Evolutionary conservation across 75 land plant genomes (phyloP), one percentile per base, ranked within the genome.

Genomic region (Cryptomeria japonica): DNA sequence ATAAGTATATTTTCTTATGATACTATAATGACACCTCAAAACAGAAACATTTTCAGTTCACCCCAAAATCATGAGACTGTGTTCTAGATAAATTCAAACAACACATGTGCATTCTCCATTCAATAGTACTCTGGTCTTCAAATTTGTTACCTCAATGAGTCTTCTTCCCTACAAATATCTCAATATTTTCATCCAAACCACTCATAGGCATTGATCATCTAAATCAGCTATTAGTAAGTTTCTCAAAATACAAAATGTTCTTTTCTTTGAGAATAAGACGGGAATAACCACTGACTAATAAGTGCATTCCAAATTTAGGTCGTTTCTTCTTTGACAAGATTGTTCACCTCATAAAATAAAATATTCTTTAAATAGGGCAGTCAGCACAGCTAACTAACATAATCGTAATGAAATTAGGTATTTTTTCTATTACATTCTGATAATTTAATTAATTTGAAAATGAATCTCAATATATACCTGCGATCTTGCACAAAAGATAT

Each of bases 401-500:
- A 46, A 46, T 25, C n/a, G 3, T 44, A 3, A 46, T n/a, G 32
- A 82, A 46, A 46, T 12, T 25, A 12, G 31, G 14, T 12, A 49
- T n/a, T 2, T 19, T 22, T 82, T 10, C 16, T 7, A 82, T 28
- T 44, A 53, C 51, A n/a, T 82, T 31, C 4, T 44, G 84, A 46
- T 28, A 44, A 46, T 82, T 13, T 46, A 82, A 1, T 41, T 22
- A 79, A 79, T 39, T 3, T 3, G 19, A n/a, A 46, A 46, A n/a
- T 44, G 46, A 28, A n/a, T 11, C 51, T 5, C 47, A 46, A 12
- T 32, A 44, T 85, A 37, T 42, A 96, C 99, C 94, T 98, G 99
- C 86, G 94, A 93, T 86, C 96, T 99, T 92, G 95, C 92, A 85
- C 99, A 97, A 89, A 98, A 98, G 36, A 98, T 98, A 83, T 98